phyloP scores from a whole-genome alignment of 1,139 yeast genomes.

The Candida anutae region DNA sequence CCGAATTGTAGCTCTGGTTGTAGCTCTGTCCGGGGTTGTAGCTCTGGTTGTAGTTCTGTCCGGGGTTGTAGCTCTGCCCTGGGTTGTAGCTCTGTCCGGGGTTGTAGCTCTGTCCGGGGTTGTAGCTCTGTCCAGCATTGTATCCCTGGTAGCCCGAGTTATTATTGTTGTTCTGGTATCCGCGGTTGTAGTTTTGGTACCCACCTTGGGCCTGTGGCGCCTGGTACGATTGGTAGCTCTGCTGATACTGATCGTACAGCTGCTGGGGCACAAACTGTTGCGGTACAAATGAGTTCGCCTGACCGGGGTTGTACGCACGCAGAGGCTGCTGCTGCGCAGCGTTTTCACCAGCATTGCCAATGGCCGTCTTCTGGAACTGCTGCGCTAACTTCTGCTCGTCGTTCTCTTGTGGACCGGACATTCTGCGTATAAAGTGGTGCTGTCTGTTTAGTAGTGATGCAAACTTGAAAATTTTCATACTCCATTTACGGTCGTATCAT shows the following conservation, averaged over 20 bases:
- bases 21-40: constrained; percentile 10
- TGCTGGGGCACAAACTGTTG: constrained; percentile 15
- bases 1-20: constrained; percentile 11
- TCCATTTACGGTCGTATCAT: too few relatives aligned
- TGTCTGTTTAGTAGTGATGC: too few relatives aligned
- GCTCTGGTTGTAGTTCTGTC: constrained; percentile 2
- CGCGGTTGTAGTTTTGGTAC: constrained; percentile 8
- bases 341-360: constrained; percentile 12
- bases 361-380: constrained; percentile 44
- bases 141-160: constrained; percentile 14
- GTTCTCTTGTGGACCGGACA: constrained; percentile 38
- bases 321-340: constrained; percentile 8
- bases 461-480: too few relatives aligned
- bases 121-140: constrained; percentile 8
- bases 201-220: constrained; percentile 12
- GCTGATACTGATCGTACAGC: constrained; percentile 11
- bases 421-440: constrained; percentile 14
- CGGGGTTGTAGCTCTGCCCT: constrained; percentile 9
- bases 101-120: constrained; percentile 7
- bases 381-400: constrained; percentile 45
- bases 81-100: constrained; percentile 8
- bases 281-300: constrained; percentile 39
- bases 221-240: constrained; percentile 7
- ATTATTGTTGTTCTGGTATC: constrained; percentile 8
- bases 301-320: constrained; percentile 14